These are phyloP conservation scores for Hericium rajendrae DNA, from an alignment of 768 basidiomycete species.

Conservation along the genomic window DNA sequence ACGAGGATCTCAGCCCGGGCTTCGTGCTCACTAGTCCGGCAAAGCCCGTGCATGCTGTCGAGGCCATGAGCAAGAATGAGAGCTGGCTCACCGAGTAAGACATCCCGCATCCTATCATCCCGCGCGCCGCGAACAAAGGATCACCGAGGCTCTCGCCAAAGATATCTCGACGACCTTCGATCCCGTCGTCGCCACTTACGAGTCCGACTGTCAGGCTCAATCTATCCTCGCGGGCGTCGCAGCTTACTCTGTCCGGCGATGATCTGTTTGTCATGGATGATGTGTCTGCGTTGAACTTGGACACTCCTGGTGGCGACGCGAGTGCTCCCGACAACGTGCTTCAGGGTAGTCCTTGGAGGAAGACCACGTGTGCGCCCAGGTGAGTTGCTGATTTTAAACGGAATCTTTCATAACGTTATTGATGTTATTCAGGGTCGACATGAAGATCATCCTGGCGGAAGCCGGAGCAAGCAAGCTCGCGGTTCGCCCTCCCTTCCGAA, in stretches of 20 bases:
- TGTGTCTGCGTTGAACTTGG: constrained; percentile 20
- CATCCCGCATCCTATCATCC: constrained; percentile 48
- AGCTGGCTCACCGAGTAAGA: constrained; percentile 69
- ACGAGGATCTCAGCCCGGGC: constrained; percentile 91
- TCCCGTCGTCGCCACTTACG: constrained; percentile 20
- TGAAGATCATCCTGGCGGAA: constrained; percentile 84
- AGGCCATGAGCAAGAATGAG: constrained; percentile 41
- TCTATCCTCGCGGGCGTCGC: constrained; percentile 12
- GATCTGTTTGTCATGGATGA: constrained; percentile 87
- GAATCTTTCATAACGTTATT: neutral
- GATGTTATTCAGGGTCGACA: constrained; percentile 50
- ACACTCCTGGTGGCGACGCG: constrained; percentile 2
- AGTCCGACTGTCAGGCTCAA: constrained; percentile 20
- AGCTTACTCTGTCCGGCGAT: constrained; percentile 30
- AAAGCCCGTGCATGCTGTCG: no score
- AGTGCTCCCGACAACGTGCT: neutral
- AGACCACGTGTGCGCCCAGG: constrained; percentile 35
- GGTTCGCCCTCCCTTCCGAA: neutral
- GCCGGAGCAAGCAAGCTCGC: constrained; percentile 28
- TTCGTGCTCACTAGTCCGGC: constrained; percentile 60
- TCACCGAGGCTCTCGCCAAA: constrained; percentile 25
- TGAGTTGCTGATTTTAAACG: constrained; percentile 20
- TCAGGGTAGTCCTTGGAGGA: constrained; percentile 24
- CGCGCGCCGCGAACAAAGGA: constrained; percentile 17
- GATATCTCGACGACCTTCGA: constrained; percentile 8